A percentile compares a stretch with the other conserved stretches of the same genome.
These are phyloP conservation scores for Sindora glabra DNA, from an alignment of 306 rosid species.

Conservation along the genomic window DNA sequence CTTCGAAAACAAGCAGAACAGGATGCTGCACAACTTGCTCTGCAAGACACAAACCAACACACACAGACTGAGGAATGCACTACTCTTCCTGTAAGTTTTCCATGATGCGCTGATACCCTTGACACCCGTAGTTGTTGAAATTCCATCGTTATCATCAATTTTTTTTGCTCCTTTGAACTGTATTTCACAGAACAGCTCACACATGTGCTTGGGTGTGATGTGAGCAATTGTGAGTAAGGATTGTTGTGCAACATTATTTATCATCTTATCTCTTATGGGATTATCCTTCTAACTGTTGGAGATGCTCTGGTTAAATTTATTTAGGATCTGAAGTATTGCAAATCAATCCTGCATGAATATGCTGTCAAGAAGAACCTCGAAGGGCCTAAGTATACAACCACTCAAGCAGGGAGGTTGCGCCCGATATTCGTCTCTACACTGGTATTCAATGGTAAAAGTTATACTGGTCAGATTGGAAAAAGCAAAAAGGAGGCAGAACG, in stretches of 20 bases:
- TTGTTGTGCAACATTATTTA: too few relatives aligned
- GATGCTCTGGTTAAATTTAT: not conserved
- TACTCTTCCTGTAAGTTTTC: conserved; percentile 2
- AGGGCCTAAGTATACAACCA: not conserved
- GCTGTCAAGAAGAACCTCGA: conserved; percentile 1
- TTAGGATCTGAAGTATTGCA: conserved; percentile 3
- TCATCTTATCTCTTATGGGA: not conserved
- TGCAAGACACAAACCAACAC: not conserved
- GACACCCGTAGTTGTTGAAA: too few relatives aligned
- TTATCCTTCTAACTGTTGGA: not conserved
- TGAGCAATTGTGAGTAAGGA: too few relatives aligned
- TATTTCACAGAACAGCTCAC: too few relatives aligned
- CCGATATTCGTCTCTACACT: not conserved
- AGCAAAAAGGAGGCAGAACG: conserved; percentile 15
- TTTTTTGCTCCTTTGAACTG: too few relatives aligned
- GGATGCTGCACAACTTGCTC: conserved; percentile 12
- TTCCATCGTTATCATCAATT: too few relatives aligned
- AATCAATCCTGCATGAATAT: conserved; percentile 12
- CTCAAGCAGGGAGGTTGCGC: not conserved
- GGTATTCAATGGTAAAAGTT: not conserved
- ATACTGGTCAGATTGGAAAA: conserved; percentile 1
- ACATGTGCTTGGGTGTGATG: too few relatives aligned
- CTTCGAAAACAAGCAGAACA: conserved; percentile 1
- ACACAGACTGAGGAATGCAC: not conserved
- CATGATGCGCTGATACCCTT: too few relatives aligned